Conservation (phyloP, 345 rosid species). For the Citrus hindsii region DNA sequence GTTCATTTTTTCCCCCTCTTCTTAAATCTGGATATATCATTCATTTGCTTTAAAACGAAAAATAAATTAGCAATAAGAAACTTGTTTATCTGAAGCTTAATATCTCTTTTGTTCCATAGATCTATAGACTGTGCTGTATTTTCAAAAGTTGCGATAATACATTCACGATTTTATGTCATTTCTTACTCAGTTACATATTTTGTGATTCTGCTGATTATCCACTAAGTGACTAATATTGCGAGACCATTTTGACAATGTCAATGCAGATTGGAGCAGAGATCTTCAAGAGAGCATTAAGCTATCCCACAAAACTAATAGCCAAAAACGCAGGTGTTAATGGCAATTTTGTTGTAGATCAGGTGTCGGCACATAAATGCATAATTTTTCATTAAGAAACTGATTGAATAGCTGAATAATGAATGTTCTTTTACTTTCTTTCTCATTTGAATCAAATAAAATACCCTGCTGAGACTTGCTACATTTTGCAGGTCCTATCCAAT, state of each 20-base stretch:
- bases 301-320: constrained; percentile 76
- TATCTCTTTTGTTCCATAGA: neutral
- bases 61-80: neutral
- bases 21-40: neutral
- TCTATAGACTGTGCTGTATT: neutral
- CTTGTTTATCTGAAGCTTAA: neutral
- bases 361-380: constrained; percentile 15
- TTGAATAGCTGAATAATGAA: neutral
- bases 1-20: neutral
- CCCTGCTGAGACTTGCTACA: constrained; percentile 4
- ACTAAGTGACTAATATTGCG: neutral
- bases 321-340: constrained; percentile 85
- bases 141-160: neutral
- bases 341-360: constrained; percentile 74
- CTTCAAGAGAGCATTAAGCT: constrained; percentile 75
- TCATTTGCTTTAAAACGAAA: neutral
- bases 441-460: constrained; percentile 2
- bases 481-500: constrained; percentile 52
- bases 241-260: neutral
- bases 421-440: neutral
- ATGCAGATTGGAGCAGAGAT: constrained; percentile 89
- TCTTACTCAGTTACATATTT: neutral
- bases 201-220: neutral
- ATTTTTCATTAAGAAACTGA: neutral
- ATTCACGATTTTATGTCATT: neutral